phyloP scores from a whole-genome alignment of 129 eudicot species.

The Lactuca sativa region DNA sequence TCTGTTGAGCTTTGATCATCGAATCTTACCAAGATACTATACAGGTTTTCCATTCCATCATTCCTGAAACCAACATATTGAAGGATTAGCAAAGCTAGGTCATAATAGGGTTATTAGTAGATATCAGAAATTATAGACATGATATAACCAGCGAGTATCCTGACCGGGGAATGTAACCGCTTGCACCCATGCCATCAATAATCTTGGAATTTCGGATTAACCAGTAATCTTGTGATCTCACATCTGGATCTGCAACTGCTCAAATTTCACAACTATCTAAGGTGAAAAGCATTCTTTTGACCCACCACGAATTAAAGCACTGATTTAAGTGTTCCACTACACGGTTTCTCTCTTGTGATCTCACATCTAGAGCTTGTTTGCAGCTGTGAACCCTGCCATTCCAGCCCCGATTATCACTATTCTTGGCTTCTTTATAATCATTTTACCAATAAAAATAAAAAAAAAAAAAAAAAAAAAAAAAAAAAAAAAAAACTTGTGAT shows the following conservation, averaged over 20 bases:
- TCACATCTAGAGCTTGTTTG: constrained; percentile 92
- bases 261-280: too few relatives aligned
- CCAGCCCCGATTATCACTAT: constrained; percentile 90
- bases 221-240: too few relatives aligned
- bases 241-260: too few relatives aligned
- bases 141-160: constrained; percentile 72
- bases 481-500: not conserved
- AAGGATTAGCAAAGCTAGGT: not conserved
- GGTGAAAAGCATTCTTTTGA: too few relatives aligned
- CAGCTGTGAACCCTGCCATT: constrained; percentile 91
- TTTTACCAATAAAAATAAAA: too few relatives aligned
- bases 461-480: too few relatives aligned
- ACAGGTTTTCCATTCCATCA: constrained; percentile 84
- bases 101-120: not conserved
- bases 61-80: constrained; percentile 47
- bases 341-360: too few relatives aligned
- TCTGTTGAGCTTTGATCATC: constrained; percentile 74
- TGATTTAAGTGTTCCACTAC: too few relatives aligned
- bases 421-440: constrained; percentile 70
- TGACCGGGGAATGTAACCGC: constrained; percentile 62
- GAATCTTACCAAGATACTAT: constrained; percentile 74
- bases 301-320: too few relatives aligned
- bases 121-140: not conserved
- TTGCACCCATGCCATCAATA: constrained; percentile 67
- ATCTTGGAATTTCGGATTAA: constrained; percentile 66